These are phyloP conservation scores for Allomyces macrogynus DNA, from an alignment of 192 early-diverging fungal species.

Conservation along the genomic window DNA sequence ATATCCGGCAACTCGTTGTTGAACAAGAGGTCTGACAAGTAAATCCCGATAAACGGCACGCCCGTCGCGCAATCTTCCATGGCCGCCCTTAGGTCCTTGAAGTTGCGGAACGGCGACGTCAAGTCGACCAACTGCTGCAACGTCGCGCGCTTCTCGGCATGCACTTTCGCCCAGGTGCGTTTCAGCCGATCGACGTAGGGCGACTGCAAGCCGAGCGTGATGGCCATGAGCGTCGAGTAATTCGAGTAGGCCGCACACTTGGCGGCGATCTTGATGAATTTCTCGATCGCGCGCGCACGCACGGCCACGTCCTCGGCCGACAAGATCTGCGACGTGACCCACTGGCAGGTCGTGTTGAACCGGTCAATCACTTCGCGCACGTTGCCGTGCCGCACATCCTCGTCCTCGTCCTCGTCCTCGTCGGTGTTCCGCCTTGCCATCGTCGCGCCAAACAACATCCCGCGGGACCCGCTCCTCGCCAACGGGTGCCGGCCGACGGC, in stretches of 20 bases:
- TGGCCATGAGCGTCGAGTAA: slow-evolving; percentile 36
- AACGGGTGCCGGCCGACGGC: not conserved
- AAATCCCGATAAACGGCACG: slow-evolving; percentile 42
- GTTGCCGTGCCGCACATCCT: slow-evolving; percentile 5
- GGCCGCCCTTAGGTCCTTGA: slow-evolving; percentile 29
- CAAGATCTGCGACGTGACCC: slow-evolving; percentile 38
- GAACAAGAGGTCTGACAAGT: slow-evolving; percentile 33
- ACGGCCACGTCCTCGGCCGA: slow-evolving; percentile 14
- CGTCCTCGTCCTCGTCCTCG: slow-evolving; percentile 1
- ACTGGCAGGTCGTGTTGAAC: slow-evolving; percentile 23
- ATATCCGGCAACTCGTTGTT: slow-evolving; percentile 24
- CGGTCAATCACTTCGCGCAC: slow-evolving; percentile 9
- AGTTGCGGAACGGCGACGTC: slow-evolving; percentile 30
- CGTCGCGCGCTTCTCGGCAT: slow-evolving; percentile 13
- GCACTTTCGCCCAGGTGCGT: slow-evolving; percentile 29
- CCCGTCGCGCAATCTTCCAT: slow-evolving; percentile 30
- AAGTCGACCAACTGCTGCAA: slow-evolving; percentile 28
- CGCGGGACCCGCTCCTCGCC: not conserved
- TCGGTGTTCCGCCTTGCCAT: not conserved
- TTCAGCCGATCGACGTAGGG: slow-evolving; percentile 28
- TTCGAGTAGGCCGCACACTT: slow-evolving; percentile 35
- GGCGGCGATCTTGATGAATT: slow-evolving; percentile 41
- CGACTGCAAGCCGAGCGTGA: slow-evolving; percentile 32
- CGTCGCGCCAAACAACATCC: too few species aligned
- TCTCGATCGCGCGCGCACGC: slow-evolving; percentile 31